phyloP scores from a whole-genome alignment of 768 basidiomycete species.

The Boletus tylopilopsis region DNA sequence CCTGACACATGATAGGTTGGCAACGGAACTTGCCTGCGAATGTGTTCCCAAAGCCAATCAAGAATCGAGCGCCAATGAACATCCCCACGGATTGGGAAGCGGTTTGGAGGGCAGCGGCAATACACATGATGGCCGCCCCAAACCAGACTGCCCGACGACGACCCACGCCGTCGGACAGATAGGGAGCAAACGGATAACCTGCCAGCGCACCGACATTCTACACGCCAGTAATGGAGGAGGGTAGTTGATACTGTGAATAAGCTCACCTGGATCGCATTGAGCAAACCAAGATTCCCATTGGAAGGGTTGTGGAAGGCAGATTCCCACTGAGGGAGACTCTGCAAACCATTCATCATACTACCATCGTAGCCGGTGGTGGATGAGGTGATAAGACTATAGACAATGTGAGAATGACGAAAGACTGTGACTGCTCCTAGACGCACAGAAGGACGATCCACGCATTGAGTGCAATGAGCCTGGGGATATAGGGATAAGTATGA shows the following conservation, averaged over 20 bases:
- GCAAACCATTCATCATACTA: slow-evolving; percentile 79
- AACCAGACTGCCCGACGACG: slow-evolving; percentile 63
- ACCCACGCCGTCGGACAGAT: slow-evolving; percentile 68
- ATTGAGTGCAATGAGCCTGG: slow-evolving; percentile 58
- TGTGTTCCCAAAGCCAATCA: slow-evolving; percentile 74
- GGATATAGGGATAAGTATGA: not conserved
- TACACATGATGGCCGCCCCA: slow-evolving; percentile 68
- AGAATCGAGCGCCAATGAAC: slow-evolving; percentile 80
- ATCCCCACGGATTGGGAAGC: slow-evolving; percentile 66
- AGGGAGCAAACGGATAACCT: slow-evolving; percentile 68
- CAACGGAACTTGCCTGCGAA: slow-evolving; percentile 48
- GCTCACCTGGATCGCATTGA: slow-evolving; percentile 70
- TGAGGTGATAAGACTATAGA: slow-evolving; percentile 62
- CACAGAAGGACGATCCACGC: slow-evolving; percentile 68
- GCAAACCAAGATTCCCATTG: slow-evolving; percentile 58
- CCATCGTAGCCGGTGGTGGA: slow-evolving; percentile 76
- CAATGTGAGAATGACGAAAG: not conserved
- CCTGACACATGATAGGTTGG: not conserved
- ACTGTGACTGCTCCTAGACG: slow-evolving; percentile 15
- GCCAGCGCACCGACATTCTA: slow-evolving; percentile 70
- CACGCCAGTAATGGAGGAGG: not conserved
- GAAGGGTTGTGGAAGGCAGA: slow-evolving; percentile 54
- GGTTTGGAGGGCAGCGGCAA: slow-evolving; percentile 65
- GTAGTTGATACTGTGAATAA: not conserved
- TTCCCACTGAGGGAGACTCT: slow-evolving; percentile 63